Evolutionary conservation across 2,329 filamentous ascomycete genomes (phyloP).

Genomic region (Exophiala mesophila): DNA sequence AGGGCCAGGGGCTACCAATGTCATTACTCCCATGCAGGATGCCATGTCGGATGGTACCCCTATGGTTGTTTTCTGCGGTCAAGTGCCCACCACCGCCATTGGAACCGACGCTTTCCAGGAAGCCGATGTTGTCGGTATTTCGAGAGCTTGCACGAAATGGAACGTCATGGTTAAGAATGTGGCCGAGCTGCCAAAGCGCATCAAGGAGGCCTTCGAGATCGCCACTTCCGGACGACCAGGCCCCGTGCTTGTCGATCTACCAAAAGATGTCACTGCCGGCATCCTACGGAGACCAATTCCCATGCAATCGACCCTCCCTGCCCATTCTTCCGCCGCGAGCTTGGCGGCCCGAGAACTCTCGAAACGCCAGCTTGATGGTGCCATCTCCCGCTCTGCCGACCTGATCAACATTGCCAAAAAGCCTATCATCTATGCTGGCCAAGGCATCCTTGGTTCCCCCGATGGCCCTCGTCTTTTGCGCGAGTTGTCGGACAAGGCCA

Average conservation of each 20-base stretch:
- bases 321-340: slow-evolving; percentile 79
- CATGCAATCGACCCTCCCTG: slow-evolving; percentile 65
- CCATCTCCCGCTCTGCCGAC: slow-evolving; percentile 70
- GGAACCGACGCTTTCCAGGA: slow-evolving; percentile 97
- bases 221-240: slow-evolving; percentile 90
- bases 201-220: slow-evolving; percentile 98
- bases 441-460: slow-evolving; percentile 75
- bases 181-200: slow-evolving; percentile 84
- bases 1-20: slow-evolving; percentile 92
- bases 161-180: slow-evolving; percentile 98
- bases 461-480: slow-evolving; percentile 75
- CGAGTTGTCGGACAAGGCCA: slow-evolving; percentile 82
- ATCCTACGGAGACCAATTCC: slow-evolving; percentile 81
- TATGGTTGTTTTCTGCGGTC: slow-evolving; percentile 90
- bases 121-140: slow-evolving; percentile 90
- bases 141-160: slow-evolving; percentile 95
- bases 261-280: slow-evolving; percentile 90
- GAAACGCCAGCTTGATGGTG: slow-evolving; percentile 65
- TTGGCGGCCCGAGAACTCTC: slow-evolving; percentile 70
- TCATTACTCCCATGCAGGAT: slow-evolving; percentile 94
- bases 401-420: slow-evolving; percentile 88
- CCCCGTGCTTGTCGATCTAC: slow-evolving; percentile 89
- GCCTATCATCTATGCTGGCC: slow-evolving; percentile 90
- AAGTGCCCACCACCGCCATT: slow-evolving; percentile 85
- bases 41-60: slow-evolving; percentile 92